These are phyloP conservation scores for Basipetospora chlamydospora DNA, from an alignment of 2,329 filamentous ascomycete species.

Conservation along the genomic window DNA sequence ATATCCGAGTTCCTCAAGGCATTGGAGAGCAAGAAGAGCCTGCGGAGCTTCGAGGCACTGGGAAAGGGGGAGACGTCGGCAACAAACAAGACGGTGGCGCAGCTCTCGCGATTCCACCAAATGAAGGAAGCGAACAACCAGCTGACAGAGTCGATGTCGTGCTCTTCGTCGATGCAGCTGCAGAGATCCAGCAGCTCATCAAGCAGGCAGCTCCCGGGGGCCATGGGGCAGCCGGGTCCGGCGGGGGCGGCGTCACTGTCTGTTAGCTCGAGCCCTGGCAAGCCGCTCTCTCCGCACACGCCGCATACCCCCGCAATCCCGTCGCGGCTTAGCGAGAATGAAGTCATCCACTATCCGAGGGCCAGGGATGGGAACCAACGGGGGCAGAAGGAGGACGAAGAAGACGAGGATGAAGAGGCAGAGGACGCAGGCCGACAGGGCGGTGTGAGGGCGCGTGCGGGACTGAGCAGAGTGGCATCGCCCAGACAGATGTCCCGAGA, in stretches of 20 bases:
- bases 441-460: too few species aligned
- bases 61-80: conserved; percentile 55
- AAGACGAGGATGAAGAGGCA: too few species aligned
- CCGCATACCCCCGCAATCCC: conserved; percentile 89
- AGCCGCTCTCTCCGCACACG: conserved; percentile 78
- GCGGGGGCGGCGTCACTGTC: conserved; percentile 63
- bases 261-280: conserved; percentile 76
- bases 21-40: conserved; percentile 75
- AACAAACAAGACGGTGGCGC: conserved; percentile 61
- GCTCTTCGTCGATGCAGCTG: conserved; percentile 74
- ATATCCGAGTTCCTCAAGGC: conserved; percentile 87
- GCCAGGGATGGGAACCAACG: too few species aligned
- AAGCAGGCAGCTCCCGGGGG: conserved; percentile 41
- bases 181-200: conserved; percentile 69
- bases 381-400: too few species aligned
- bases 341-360: conserved; percentile 30
- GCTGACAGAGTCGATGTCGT: conserved; percentile 85
- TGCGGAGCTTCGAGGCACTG: conserved; percentile 59
- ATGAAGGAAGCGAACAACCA: conserved; percentile 84
- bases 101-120: conserved; percentile 70
- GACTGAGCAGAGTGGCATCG: too few species aligned
- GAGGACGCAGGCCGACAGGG: too few species aligned
- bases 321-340: conserved; percentile 83
- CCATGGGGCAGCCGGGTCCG: conserved; percentile 54
- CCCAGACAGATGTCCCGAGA: too few species aligned